Evolutionary conservation across 78 protist genomes (phyloP).

Genomic region (Blattamonas nauphoetae): DNA sequence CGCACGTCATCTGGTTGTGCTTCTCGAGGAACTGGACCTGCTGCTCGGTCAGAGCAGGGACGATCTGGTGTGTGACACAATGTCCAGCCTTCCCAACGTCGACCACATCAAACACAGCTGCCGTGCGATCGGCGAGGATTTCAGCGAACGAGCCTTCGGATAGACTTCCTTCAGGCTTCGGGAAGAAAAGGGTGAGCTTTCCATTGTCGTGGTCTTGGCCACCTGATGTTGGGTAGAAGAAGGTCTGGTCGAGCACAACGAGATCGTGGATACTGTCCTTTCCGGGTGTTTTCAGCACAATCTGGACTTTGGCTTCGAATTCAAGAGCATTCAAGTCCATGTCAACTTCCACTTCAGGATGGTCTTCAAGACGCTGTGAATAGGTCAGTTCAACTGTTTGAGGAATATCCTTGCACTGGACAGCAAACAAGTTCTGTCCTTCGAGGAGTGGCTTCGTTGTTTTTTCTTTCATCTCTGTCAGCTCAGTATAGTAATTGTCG

Average conservation of each 20-base stretch:
- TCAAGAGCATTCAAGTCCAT: background rate
- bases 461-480: conserved; percentile 18
- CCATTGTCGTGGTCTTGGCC: conserved; percentile 40
- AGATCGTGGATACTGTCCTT: too few species aligned
- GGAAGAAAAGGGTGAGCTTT: too few species aligned
- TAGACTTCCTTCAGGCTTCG: too few species aligned
- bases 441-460: background rate
- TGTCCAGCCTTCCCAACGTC: too few species aligned
- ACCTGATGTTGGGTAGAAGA: conserved; percentile 36
- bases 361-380: background rate
- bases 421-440: background rate
- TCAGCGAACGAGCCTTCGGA: too few species aligned
- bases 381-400: background rate
- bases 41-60: too few species aligned
- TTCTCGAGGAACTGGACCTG: too few species aligned
- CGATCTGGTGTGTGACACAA: too few species aligned
- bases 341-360: background rate
- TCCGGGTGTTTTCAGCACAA: background rate
- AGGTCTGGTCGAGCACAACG: conserved; percentile 23
- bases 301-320: background rate
- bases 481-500: background rate
- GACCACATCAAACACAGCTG: too few species aligned
- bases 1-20: too few species aligned
- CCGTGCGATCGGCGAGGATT: too few species aligned
- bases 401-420: background rate